Evolutionary conservation across 2,329 filamentous ascomycete genomes (phyloP), one percentile per base, ranked within the genome.

Genomic region (Pseudocercospora crystallina): DNA sequence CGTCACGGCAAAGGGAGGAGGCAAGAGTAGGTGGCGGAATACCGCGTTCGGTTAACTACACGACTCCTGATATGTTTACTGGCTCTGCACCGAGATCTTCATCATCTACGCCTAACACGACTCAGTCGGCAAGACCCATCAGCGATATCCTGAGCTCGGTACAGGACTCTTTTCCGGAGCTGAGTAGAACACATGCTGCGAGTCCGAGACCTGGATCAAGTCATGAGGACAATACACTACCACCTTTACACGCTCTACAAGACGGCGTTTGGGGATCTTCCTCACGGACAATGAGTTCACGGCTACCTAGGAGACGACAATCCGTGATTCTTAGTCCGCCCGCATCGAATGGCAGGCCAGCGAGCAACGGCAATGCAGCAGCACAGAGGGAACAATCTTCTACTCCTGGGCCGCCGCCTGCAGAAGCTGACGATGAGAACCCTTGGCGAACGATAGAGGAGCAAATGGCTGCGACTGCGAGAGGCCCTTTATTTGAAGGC

Each of bases 381-480:
- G 47, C 46, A 13, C 43, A 26, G 7, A 33, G 43, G 26, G 43
- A 37, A 32, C 43, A 36, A 15, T 12, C 15, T 11, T 17, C 20
- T 26, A 26, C 20, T 5, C 20, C 32, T 32, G 13, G 32, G 2
- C 8, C 34, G 14, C 43, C 17, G 5, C 26, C 61, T 58, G 48
- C 65, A 61, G 44, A 59, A 30, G 41, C 51, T 15, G 48, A 54
- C 26, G 59, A 71, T 32, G 73, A 76, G 41, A 66, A 67, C 40
- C 73, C 75, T 8, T 77, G 74, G 75, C 72, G 71, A 37, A 74
- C 71, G 3, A 76, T 77, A 38, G 71, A 77, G 60, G 72, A 73
- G 34, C 73, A 74, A 32, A 71, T 76, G 60, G 40, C 44, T 15
- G 44, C 41, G 12, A 56, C 52, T 5, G 67, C 69, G 9, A 69